These are phyloP conservation scores for Termitomyces sp. DNA, from an alignment of 768 basidiomycete genomes.

Conservation along the genomic window DNA sequence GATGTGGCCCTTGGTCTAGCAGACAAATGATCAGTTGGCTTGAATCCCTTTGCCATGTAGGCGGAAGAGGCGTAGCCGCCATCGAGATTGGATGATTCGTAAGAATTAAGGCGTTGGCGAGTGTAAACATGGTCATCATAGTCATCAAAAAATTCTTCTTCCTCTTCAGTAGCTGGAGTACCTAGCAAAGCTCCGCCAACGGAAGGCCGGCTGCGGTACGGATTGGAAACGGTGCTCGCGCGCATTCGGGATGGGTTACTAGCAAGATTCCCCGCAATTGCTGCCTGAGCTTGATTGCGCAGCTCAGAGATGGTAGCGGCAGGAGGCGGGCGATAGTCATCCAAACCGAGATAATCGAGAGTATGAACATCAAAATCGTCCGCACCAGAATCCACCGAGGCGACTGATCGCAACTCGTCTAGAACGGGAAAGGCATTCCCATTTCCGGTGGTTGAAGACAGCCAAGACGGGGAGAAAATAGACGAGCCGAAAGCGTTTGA, in stretches of 20 bases:
- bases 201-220: conserved; percentile 70
- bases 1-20: conserved; percentile 79
- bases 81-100: conserved; percentile 49
- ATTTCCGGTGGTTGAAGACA: conserved; percentile 54
- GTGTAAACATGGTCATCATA: conserved; percentile 46
- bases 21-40: conserved; percentile 63
- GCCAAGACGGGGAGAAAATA: conserved; percentile 89
- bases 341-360: conserved; percentile 93
- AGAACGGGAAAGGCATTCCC: conserved; percentile 57
- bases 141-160: conserved; percentile 66
- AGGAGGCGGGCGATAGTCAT: conserved; percentile 70
- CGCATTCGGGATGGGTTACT: conserved; percentile 70
- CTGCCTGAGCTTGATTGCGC: conserved; percentile 85
- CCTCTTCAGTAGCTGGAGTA: conserved; percentile 66
- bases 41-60: conserved; percentile 69
- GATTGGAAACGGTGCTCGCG: conserved; percentile 90
- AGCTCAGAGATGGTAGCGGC: conserved; percentile 88
- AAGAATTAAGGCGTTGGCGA: conserved; percentile 57
- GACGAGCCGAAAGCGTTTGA: conserved; percentile 83
- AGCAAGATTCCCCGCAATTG: conserved; percentile 77
- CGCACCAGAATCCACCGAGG: conserved; percentile 70
- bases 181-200: conserved; percentile 55
- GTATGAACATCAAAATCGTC: conserved; percentile 94
- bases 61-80: conserved; percentile 48
- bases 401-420: conserved; percentile 78